phyloP scores from a whole-genome alignment of 495 filamentous ascomycete species.

The Cetradonia linearis region DNA sequence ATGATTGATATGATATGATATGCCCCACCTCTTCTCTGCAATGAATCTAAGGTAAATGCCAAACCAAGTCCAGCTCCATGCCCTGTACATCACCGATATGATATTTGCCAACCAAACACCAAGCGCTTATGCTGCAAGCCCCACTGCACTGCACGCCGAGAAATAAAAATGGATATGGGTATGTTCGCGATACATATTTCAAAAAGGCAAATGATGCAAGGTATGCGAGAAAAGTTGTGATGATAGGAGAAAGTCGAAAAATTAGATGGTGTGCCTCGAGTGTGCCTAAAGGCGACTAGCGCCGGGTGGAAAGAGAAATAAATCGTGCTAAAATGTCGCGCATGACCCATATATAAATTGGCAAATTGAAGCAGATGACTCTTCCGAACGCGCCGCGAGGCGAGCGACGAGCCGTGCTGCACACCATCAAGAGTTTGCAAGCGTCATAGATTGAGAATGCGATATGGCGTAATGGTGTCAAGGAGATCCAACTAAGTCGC shows the following conservation, averaged over 20 bases:
- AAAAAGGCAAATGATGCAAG: background rate
- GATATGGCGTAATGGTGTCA: no score
- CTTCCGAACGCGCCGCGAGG: background rate
- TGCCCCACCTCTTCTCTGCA: background rate
- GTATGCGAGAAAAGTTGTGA: background rate
- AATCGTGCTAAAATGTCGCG: background rate
- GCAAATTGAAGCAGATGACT: slow-evolving; percentile 1
- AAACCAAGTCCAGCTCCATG: no score
- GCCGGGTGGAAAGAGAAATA: background rate
- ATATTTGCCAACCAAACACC: background rate
- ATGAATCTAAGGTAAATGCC: background rate
- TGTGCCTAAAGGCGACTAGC: background rate
- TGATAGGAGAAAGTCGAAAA: background rate
- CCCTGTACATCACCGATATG: no score
- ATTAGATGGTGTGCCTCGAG: background rate
- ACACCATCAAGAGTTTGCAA: background rate
- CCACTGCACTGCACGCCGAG: no score
- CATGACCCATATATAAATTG: background rate
- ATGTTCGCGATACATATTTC: background rate
- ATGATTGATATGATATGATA: background rate
- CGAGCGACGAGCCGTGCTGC: no score
- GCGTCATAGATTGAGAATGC: background rate
- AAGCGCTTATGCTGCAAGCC: background rate
- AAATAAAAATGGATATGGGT: background rate
- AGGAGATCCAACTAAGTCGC: no score